Evolutionary conservation across 2,329 filamentous ascomycete species (phyloP), one percentile per base, ranked within the genome.

Genomic region (Talaromyces pinophilus): DNA sequence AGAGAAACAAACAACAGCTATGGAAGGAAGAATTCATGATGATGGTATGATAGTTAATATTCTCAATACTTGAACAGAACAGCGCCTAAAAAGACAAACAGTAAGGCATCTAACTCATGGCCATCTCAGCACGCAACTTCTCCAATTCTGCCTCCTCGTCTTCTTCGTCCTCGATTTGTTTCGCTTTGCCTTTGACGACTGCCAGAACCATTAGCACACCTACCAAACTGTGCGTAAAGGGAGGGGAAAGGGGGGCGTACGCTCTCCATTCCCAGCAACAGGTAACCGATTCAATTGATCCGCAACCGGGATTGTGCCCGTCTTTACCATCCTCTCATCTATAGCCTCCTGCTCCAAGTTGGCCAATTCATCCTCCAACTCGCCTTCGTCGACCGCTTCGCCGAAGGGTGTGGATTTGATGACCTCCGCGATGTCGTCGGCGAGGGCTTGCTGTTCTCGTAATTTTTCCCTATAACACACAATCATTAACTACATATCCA

Each of bases 91-190:
- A 4, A 25, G 6, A 59, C 19, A 42, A 61, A 60, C 11, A 60
- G 17, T 30, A 55, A 54, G 5, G 52, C 25, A 10, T 59, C 59
- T 67, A 74, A 80, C 80, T 96, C 90, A 97, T 97, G 70, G 93
- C 93, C 94, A 98, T 98, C 81, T 97, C 94, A 42, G 92, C 93
- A 78, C 96, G 93, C 72, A 99, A 81, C 82, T 95, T 97, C 80
- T 90, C 88, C 75, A 98, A 84, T 82, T 98, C 94, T 74, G 90
- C 94, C 79, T 98, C 94, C 77, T 98, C 95, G 85, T 98, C 94
- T 78, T 97, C 93, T 78, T 97, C 92, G 76, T 91, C 88, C 76
- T 91, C 88, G 77, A 68, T 77, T 75, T 71, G 82, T 79, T 82
- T 77, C 68, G 80, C 72, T 74, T 82, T 83, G 69, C 80, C 79